Percentiles rank a stretch among this genome's conserved stretches.
Conservation (phyloP, 345 rosid genomes). For the Populus davidiana region DNA sequence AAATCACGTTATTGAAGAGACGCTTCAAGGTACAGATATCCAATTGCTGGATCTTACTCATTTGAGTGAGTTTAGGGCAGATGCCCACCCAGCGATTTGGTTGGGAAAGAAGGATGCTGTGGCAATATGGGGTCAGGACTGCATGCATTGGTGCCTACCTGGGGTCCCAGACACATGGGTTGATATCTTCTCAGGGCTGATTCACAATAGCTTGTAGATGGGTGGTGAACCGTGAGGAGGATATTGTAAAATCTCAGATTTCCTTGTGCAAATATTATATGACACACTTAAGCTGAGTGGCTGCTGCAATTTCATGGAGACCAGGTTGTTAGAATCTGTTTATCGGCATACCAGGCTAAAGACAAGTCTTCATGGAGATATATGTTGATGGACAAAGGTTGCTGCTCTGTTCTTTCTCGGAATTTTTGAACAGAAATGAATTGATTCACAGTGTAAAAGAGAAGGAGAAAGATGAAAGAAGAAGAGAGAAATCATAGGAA, state of each 20-base stretch:
- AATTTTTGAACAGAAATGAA: neutral
- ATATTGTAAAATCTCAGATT: neutral
- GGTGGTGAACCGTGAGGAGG: conserved; percentile 16
- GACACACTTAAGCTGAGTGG: neutral
- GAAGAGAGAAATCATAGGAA: neutral
- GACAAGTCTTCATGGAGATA: neutral
- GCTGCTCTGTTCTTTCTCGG: neutral
- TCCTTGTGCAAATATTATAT: neutral
- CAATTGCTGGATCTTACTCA: conserved; percentile 62
- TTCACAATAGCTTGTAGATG: conserved; percentile 28
- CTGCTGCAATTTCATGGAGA: neutral
- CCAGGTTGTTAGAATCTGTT: neutral
- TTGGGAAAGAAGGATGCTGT: conserved; percentile 90
- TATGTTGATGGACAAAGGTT: neutral
- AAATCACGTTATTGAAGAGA: conserved; percentile 48
- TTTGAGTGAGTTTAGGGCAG: conserved; percentile 90
- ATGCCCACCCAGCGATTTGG: conserved; percentile 95
- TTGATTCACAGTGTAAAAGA: neutral
- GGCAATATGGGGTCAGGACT: conserved; percentile 89
- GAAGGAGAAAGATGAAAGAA: neutral
- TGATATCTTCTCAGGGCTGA: conserved; percentile 64
- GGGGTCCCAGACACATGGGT: conserved; percentile 96
- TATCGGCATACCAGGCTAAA: neutral
- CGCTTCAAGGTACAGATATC: conserved; percentile 47
- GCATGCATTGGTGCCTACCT: conserved; percentile 99